Evolutionary conservation across 352 stramenopile species (phyloP).

Genomic region (Phytophthora uliginosa): DNA sequence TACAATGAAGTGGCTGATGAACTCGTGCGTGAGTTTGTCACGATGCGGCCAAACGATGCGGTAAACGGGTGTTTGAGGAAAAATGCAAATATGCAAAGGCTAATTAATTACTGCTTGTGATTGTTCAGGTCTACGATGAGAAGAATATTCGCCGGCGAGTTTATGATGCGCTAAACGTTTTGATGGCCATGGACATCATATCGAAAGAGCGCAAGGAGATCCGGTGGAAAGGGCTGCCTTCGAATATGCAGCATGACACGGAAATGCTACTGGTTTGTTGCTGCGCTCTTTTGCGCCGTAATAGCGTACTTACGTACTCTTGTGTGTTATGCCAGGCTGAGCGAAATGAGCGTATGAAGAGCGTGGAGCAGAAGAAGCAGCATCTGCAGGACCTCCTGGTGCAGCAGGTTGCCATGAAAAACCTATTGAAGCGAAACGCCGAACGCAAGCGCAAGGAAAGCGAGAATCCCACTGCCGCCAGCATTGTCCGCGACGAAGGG

Average conservation of each 20-base stretch:
- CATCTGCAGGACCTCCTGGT: conserved; percentile 94
- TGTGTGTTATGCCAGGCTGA: conserved; percentile 54
- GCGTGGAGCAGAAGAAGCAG: conserved; percentile 90
- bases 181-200: conserved; percentile 99
- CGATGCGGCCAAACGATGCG: conserved; percentile 84
- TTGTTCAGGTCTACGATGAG: conserved; percentile 89
- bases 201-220: conserved; percentile 97
- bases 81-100: neutral
- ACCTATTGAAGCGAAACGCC: conserved; percentile 92
- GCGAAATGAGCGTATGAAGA: conserved; percentile 81
- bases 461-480: conserved; percentile 34
- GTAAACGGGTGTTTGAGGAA: conserved; percentile 27
- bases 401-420: conserved; percentile 96
- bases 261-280: conserved; percentile 82
- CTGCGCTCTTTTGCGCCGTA: neutral
- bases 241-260: conserved; percentile 88
- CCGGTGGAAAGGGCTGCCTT: conserved; percentile 85
- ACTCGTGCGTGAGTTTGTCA: conserved; percentile 91
- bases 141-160: conserved; percentile 98
- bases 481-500: conserved; percentile 67
- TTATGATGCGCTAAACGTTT: conserved; percentile 98
- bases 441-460: conserved; percentile 63
- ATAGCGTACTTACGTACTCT: conserved; percentile 7
- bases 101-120: conserved; percentile 13
- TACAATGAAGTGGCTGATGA: conserved; percentile 98